These are phyloP conservation scores for Starmerella floricola DNA, from an alignment of 805 yeast species.

Conservation along the genomic window DNA sequence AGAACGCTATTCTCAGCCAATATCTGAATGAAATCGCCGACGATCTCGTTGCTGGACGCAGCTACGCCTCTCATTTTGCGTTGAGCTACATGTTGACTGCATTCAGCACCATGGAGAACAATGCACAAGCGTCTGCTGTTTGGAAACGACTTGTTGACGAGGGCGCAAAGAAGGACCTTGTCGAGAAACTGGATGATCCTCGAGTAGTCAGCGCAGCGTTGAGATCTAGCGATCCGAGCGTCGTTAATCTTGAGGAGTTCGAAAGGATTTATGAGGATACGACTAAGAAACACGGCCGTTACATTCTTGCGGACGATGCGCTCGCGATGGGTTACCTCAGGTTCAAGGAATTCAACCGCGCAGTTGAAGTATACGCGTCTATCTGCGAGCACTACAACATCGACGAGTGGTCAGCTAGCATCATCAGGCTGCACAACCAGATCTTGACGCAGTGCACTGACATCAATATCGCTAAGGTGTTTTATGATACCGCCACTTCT, in stretches of 20 bases:
- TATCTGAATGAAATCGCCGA: constrained; percentile 20
- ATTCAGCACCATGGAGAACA: constrained; percentile 16
- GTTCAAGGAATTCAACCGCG: constrained; percentile 14
- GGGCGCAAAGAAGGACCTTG: constrained; percentile 5
- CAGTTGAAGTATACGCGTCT: constrained; percentile 20
- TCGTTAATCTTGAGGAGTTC: constrained; percentile 19
- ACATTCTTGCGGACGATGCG: constrained; percentile 22
- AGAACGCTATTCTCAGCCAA: constrained; percentile 16
- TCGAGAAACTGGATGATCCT: constrained; percentile 17
- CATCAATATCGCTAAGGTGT: constrained; percentile 15
- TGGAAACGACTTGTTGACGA: constrained; percentile 19
- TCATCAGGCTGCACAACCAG: constrained; percentile 22
- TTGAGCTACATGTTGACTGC: constrained; percentile 23
- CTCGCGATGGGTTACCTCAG: constrained; percentile 18
- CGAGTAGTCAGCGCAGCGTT: constrained; percentile 22
- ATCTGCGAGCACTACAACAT: constrained; percentile 17
- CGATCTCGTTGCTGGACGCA: constrained; percentile 18
- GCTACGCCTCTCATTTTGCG: constrained; percentile 20
- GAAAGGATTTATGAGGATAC: constrained; percentile 18
- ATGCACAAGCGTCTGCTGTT: constrained; percentile 17
- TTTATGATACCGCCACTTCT: constrained; percentile 18
- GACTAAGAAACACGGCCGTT: constrained; percentile 17
- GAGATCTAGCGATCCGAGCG: constrained; percentile 19
- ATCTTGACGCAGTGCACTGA: constrained; percentile 20
- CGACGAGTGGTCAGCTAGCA: constrained; percentile 9